Evolutionary conservation across 129 eudicot species (phyloP).

Genomic region (Escallonia herrerae): DNA sequence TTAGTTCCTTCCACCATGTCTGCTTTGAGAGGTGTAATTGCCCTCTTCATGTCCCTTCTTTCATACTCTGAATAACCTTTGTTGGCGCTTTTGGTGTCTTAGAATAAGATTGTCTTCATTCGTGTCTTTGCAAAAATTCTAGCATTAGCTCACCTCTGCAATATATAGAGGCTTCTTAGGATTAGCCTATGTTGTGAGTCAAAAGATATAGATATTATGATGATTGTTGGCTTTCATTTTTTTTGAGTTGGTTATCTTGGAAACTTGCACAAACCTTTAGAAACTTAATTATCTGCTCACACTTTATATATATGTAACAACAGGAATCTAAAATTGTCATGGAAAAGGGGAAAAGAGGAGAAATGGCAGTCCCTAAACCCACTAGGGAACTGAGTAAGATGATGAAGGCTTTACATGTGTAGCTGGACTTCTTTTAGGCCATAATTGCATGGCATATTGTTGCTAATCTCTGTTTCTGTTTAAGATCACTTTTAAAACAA

Average conservation of each 20-base stretch:
- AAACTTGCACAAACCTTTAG: neutral
- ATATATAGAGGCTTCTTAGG: too few species aligned
- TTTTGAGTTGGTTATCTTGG: neutral
- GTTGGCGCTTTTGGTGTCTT: too few species aligned
- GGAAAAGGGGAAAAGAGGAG: neutral
- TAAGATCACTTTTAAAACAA: neutral
- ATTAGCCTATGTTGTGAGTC: too few species aligned
- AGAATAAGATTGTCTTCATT: too few species aligned
- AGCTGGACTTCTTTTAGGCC: neutral
- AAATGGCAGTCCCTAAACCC: neutral
- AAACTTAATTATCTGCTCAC: neutral
- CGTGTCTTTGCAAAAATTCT: too few species aligned
- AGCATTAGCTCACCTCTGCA: too few species aligned
- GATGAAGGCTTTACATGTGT: neutral
- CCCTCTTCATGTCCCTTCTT: too few species aligned
- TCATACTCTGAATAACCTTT: too few species aligned
- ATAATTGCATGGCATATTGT: neutral
- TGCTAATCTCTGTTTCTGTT: neutral
- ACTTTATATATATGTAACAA: neutral
- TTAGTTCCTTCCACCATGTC: too few species aligned
- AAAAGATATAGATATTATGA: too few species aligned
- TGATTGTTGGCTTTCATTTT: neutral
- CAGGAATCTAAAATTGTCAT: neutral
- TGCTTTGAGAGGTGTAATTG: too few species aligned
- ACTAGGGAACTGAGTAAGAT: neutral